Evolutionary conservation across 768 basidiomycete species (phyloP), one percentile per base, ranked within the genome.

Genomic region (Lentinus brumalis): DNA sequence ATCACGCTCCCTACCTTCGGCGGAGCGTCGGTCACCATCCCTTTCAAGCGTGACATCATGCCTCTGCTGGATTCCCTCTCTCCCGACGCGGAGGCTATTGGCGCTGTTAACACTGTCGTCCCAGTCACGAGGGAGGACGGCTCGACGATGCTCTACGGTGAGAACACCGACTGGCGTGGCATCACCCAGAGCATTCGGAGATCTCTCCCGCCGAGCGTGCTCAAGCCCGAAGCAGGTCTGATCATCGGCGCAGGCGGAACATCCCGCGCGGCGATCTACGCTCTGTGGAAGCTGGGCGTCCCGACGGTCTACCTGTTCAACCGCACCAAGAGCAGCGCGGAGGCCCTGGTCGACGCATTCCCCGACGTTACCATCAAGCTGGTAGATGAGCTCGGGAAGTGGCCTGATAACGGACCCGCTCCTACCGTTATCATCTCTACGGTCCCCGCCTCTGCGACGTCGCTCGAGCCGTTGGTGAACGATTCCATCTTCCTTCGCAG

Each of bases 181-280:
- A 96, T 99, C 66, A 81, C 81, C 15, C 79, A 86, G 16, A 82
- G 78, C 66, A 81, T 87, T 54, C 67, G 68, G 14, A 71, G 76
- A 2, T 77, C 77, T 40, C 75, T 86, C 26, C 73, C 77, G n/a
- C 70, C 74, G 3, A 60, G 57, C 45, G 61, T 67, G 69, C 72
- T 45, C 65, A 75, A 46, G 63, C 83, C 66, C 63, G 77, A 76
- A 38, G 81, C 86, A 0, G 91, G 83, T 18, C 81, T 98, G 59
- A 88, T 99, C 56, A 92, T 99, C 61, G 97, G 97, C 3, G 96
- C 94, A 2, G 96, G 96, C 7, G 96, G 96, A 2, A 97, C 96
- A 0, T 88, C 92, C 16, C 91, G 96, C 16, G 96, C 96, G 0
- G 96, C 96, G 1, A 86, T 98, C 62, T 97, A 94, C 70, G 94